A percentile compares a stretch with the other conserved stretches of the same genome.
phyloP scores from a whole-genome alignment of 2,329 filamentous ascomycete genomes.

The Xylaria arbuscula region DNA sequence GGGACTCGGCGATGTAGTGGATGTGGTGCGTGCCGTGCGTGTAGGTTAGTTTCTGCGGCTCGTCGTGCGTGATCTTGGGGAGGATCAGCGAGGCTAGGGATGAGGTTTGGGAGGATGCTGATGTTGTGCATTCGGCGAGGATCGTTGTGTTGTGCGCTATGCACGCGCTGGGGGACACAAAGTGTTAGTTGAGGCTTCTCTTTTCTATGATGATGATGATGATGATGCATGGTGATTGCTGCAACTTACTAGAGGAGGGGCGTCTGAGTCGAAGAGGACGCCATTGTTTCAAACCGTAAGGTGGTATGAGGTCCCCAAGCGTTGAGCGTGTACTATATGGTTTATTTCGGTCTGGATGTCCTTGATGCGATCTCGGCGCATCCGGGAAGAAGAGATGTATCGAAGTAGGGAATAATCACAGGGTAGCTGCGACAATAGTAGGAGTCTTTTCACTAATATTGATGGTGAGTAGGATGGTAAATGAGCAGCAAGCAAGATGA shows the following conservation, averaged over 20 bases:
- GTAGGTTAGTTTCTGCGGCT: constrained; percentile 90
- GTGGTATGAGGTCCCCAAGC: constrained; percentile 1
- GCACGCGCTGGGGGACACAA: constrained; percentile 73
- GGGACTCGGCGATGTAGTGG: constrained; percentile 91
- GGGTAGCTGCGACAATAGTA: neutral
- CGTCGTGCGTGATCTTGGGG: constrained; percentile 87
- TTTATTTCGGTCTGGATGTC: neutral
- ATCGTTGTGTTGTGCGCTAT: constrained; percentile 95
- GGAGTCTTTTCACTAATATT: neutral
- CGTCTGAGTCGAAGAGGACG: constrained; percentile 76
- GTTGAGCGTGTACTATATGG: constrained; percentile 3
- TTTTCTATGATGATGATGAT: neutral
- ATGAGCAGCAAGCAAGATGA: constrained; percentile 24
- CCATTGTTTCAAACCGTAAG: constrained; percentile 61
- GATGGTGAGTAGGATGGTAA: neutral
- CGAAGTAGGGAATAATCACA: neutral
- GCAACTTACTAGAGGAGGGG: constrained; percentile 77
- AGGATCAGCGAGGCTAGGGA: constrained; percentile 93
- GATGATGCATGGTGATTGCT: constrained; percentile 26
- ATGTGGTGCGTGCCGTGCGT: constrained; percentile 92
- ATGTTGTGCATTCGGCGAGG: constrained; percentile 90
- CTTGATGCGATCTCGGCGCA: neutral
- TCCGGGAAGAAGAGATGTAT: neutral
- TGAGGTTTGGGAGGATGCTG: constrained; percentile 83
- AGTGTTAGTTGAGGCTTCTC: neutral